Evolutionary conservation across 163 green algal genomes (phyloP).

Genomic region (Scenedesmus sp.): DNA sequence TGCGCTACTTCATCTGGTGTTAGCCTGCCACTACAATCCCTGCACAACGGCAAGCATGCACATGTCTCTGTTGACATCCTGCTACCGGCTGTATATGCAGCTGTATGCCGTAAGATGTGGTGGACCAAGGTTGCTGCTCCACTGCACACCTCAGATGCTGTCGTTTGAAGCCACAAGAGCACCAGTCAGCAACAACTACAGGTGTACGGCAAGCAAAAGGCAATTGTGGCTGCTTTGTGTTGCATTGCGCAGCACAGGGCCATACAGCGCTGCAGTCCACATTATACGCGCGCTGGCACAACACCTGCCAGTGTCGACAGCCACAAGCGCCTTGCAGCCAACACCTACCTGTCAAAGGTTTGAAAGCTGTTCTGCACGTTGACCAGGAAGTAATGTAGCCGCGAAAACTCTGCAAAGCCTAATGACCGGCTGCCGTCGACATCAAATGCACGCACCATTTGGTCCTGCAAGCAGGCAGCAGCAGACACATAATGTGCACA

Average conservation of each 20-base stretch:
- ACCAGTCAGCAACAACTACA: not conserved
- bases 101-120: no score
- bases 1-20: conserved; percentile 65
- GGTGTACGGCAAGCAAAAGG: not conserved
- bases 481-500: not conserved
- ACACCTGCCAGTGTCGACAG: no score
- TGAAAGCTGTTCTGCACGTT: conserved; percentile 64
- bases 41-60: conserved; percentile 13
- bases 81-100: not conserved
- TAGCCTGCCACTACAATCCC: conserved; percentile 63
- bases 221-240: not conserved
- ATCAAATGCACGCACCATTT: conserved; percentile 65
- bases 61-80: conserved; percentile 57
- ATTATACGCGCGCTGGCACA: not conserved
- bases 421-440: conserved; percentile 44
- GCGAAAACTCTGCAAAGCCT: conserved; percentile 57
- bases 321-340: not conserved
- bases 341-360: conserved; percentile 56
- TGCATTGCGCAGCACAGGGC: not conserved
- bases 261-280: not conserved
- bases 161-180: not conserved
- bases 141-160: not conserved
- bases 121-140: not conserved
- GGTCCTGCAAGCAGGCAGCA: conserved; percentile 16
- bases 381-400: conserved; percentile 74